Conservation (phyloP, 2,329 filamentous ascomycete species). For the Sarocladium kiliense region DNA sequence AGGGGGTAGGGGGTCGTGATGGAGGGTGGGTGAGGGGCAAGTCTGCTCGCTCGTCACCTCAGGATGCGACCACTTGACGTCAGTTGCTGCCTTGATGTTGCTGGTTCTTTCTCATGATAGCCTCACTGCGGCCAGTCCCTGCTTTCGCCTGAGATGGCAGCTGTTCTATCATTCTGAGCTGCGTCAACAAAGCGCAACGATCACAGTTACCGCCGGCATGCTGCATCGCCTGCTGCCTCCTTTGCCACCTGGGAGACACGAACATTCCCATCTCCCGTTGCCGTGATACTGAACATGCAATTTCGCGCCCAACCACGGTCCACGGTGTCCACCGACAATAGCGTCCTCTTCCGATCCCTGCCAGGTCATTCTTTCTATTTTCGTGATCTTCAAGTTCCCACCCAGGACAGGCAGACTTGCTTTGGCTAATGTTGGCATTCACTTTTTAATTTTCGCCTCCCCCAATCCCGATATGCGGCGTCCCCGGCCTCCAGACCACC, state of each 20-base stretch:
- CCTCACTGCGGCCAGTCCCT: not conserved
- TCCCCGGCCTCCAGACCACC: not conserved
- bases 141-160: too few relatives aligned
- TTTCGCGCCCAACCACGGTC: conserved; percentile 4
- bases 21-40: conserved; percentile 8
- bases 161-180: too few relatives aligned
- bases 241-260: not conserved
- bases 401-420: not conserved
- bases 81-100: not conserved
- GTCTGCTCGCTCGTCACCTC: not conserved
- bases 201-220: too few relatives aligned
- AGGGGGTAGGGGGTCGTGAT: not conserved
- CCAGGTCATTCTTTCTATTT: not conserved
- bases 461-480: conserved; percentile 4
- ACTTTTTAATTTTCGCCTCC: not conserved
- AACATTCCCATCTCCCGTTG: conserved; percentile 9
- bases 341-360: conserved; percentile 5
- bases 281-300: conserved; percentile 8
- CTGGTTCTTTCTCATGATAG: not conserved
- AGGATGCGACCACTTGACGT: not conserved
- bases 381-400: conserved; percentile 1
- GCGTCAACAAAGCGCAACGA: too few relatives aligned
- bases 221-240: too few relatives aligned
- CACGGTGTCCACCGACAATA: not conserved
- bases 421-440: not conserved